Evolutionary conservation across 768 basidiomycete genomes (phyloP).

Genomic region (Lactarius hatsudake): DNA sequence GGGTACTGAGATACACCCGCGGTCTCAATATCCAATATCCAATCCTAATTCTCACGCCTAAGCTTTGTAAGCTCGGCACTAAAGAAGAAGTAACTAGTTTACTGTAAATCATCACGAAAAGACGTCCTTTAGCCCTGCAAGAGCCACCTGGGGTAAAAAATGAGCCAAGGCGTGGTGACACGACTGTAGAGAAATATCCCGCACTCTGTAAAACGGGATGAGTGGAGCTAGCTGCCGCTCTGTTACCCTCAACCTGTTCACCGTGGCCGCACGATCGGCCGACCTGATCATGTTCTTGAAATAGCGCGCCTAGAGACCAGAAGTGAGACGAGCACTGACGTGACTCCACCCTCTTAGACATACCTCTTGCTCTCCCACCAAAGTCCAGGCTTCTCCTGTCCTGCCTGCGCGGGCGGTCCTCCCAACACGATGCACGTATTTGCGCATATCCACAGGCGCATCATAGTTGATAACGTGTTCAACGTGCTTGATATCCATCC

Average conservation of each 20-base stretch:
- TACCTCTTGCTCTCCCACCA: conserved; percentile 94
- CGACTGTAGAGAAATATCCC: background rate
- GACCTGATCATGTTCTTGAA: conserved; percentile 27
- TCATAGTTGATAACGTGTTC: conserved; percentile 95
- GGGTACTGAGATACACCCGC: background rate
- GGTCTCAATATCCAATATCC: background rate
- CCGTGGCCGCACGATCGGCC: conserved; percentile 12
- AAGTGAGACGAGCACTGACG: background rate
- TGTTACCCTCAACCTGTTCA: conserved; percentile 12
- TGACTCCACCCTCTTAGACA: conserved; percentile 9
- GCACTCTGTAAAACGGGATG: conserved; percentile 22
- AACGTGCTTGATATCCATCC: conserved; percentile 91
- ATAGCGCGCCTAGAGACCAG: conserved; percentile 21
- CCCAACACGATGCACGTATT: conserved; percentile 97
- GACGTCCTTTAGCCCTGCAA: conserved; percentile 18
- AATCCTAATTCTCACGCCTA: no score
- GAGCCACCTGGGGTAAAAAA: conserved; percentile 13
- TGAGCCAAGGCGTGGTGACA: background rate
- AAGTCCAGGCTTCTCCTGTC: conserved; percentile 85
- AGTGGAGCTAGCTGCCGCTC: conserved; percentile 18
- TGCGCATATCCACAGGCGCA: conserved; percentile 93
- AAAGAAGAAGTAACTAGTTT: background rate
- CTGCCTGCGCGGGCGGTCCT: conserved; percentile 93
- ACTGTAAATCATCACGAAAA: conserved; percentile 10
- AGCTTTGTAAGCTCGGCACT: no score